Conservation (phyloP, 2,329 filamentous ascomycete species). For the Geosmithia flava region DNA sequence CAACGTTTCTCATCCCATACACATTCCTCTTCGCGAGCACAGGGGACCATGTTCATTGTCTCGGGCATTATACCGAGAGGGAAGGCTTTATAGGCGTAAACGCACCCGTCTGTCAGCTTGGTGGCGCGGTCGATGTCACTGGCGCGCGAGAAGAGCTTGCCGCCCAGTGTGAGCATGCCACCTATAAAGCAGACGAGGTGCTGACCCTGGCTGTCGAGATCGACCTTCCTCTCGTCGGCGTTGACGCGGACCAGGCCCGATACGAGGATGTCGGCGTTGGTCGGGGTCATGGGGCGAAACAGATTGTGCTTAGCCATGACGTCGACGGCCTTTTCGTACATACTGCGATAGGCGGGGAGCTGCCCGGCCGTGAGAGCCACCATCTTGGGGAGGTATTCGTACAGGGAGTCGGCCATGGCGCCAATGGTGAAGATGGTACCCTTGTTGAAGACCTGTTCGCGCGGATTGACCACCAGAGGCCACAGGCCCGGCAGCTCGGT, state of each 20-base stretch:
- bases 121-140: constrained; percentile 32
- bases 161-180: constrained; percentile 51
- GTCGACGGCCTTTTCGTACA: constrained; percentile 51
- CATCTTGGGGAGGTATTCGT: constrained; percentile 50
- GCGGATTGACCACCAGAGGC: constrained; percentile 52
- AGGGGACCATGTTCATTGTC: constrained; percentile 27
- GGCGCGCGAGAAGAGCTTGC: constrained; percentile 36
- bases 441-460: constrained; percentile 27
- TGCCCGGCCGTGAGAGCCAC: constrained; percentile 51
- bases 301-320: constrained; percentile 50
- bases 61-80: constrained; percentile 44
- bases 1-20: constrained; percentile 17
- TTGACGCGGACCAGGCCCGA: constrained; percentile 25
- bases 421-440: constrained; percentile 35
- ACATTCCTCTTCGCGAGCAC: constrained; percentile 14
- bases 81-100: constrained; percentile 42
- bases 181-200: constrained; percentile 55
- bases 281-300: constrained; percentile 55
- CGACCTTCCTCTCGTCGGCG: constrained; percentile 24
- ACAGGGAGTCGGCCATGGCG: constrained; percentile 40
- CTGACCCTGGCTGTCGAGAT: constrained; percentile 30
- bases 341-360: constrained; percentile 42
- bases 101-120: constrained; percentile 39
- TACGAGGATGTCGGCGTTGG: constrained; percentile 50
- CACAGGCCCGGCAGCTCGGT: constrained; percentile 63